A percentile compares a stretch with the other conserved stretches of the same genome.
phyloP scores from a whole-genome alignment of 257 asterid species.

The Solanum chiquidenum region DNA sequence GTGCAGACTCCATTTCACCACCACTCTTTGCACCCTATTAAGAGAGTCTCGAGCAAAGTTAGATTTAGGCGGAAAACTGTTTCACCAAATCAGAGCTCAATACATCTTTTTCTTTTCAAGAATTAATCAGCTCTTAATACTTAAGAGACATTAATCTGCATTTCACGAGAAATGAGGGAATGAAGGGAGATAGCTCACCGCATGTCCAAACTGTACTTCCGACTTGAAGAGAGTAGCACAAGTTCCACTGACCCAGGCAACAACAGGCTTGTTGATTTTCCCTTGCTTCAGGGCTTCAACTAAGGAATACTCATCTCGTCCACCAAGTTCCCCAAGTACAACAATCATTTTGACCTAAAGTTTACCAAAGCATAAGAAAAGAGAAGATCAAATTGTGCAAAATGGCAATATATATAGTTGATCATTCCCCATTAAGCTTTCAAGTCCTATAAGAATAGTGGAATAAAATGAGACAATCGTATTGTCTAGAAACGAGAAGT shows the following conservation, averaged over 20 bases:
- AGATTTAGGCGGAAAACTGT: neutral
- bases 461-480: neutral
- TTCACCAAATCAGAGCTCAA: neutral
- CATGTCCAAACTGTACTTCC: conserved; percentile 99
- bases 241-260: conserved; percentile 99
- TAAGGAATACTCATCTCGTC: conserved; percentile 94
- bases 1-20: conserved; percentile 98
- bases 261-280: conserved; percentile 88
- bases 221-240: conserved; percentile 96
- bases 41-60: neutral
- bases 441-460: neutral
- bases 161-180: neutral
- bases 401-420: neutral
- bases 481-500: neutral
- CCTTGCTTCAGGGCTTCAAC: conserved; percentile 98
- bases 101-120: neutral
- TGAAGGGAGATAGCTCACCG: conserved; percentile 49
- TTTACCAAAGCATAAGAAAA: neutral
- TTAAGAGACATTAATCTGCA: neutral
- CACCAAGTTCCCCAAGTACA: conserved; percentile 99
- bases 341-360: conserved; percentile 81
- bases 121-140: neutral
- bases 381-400: neutral
- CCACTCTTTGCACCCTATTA: conserved; percentile 98
- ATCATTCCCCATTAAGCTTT: neutral